Evolutionary conservation across 768 basidiomycete species (phyloP), one percentile per base, ranked within the genome.

Genomic region (Tubosaeta brunneosetosa): DNA sequence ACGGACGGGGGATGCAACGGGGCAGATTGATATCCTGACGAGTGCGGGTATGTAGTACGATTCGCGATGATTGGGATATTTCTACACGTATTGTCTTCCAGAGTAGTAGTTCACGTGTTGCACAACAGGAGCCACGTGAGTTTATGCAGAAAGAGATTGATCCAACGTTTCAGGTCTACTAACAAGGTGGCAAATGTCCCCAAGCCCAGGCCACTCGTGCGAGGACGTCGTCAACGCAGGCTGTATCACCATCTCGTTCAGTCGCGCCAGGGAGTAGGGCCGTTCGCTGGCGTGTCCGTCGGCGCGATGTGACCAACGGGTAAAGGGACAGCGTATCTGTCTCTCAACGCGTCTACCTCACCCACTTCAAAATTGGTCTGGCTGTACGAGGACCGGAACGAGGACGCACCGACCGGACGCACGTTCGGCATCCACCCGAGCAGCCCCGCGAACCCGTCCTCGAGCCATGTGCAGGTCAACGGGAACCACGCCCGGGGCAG

Each of bases 331-430:
- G 58, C 55, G 16, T 55, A 48, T 8, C 49, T 53, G 4, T 60
- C 67, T 27, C 63, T 69, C 50, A 79, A 66, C 62, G 66, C 67
- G 40, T 73, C 77, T 45, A 75, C 73, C 58, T 77, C 80, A 51
- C 72, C 78, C 41, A 72, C 75, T 57, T 77, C 79, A 62, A 84
- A 83, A 62, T 77, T 75, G 51, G 80, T 76, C 22, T 80, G 73
- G 27, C 74, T 73, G 58, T 79, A 78, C 41, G 73, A 59, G 10
- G 63, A 57, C 22, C 44, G 51, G 38, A 58, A 57, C 44, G 58
- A 62, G 8, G 19, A 46, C 25, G 48, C 14, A 32, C 14, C 46
- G 14, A 36, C 25, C 8, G 46, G 33, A 13, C 37, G 26, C 31
- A 13, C 22, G 13, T 11, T n/a, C 19, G 40, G 14, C 14, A 31